Evolutionary conservation across 2,329 filamentous ascomycete species (phyloP), one percentile per base, ranked within the genome.

Genomic region (Plenodomus lindquistii): DNA sequence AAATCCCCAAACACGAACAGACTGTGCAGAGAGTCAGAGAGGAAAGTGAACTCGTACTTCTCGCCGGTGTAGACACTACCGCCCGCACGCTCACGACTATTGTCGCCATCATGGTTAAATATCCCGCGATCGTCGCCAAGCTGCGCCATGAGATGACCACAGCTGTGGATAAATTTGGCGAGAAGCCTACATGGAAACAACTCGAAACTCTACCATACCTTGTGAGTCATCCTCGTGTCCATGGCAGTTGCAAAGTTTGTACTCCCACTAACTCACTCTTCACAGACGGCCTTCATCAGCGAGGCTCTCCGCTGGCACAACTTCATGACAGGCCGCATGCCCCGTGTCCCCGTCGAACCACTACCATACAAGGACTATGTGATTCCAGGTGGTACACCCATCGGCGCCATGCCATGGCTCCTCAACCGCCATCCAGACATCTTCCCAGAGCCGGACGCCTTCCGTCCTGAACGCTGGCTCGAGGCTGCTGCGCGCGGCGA

Each of bases 51-150:
- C 46, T 65, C 2, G 41, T 73, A 4, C 51, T 69, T 1, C 50
- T 59, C 16, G 71, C 71, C 4, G 70, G 71, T 0, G 49, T 61
- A 2, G 67, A 70, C 21, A 74, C 71, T 0, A 69, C 69, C 1
- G 64, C 69, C 20, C 44, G 54, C n/a, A 48, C 42, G 3, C 19
- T 62, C 34, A 53, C 50, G 8, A 41, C 42, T 34, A 44, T 46
- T 3, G 38, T 44, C 15, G 52, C 41, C 19, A 49, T 50, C 40
- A 31, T 58, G 8, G 35, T 48, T 10, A 40, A 29, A 1, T 54
- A 52, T 38, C 49, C 44, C 10, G 15, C 41, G 9, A 46, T 49
- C 17, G 21, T 55, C 15, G 40, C 29, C 16, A 48, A 39, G n/a
- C n/a, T n/a, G n/a, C n/a, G n/a, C n/a, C n/a, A n/a, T n/a, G n/a